Percentiles rank a stretch among this genome's conserved stretches.
phyloP scores from a whole-genome alignment of 805 yeast species.

The Brettanomyces custersianus region DNA sequence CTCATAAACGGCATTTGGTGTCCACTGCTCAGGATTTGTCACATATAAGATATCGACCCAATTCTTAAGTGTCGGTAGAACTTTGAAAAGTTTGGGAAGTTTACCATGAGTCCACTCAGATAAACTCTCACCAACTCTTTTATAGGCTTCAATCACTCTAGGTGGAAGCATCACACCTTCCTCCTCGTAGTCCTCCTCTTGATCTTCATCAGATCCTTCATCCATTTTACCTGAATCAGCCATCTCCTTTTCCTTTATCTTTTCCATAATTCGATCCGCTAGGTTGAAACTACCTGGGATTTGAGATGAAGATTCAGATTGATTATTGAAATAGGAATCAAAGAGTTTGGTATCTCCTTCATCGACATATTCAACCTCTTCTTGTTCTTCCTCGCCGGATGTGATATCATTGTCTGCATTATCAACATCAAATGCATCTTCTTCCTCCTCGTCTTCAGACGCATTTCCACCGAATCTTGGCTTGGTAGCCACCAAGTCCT shows the following conservation, averaged over 20 bases:
- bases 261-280: conserved; percentile 91
- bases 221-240: conserved; percentile 16
- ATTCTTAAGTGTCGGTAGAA: conserved; percentile 82
- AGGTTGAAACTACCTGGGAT: conserved; percentile 38
- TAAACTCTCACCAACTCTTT: conserved; percentile 80
- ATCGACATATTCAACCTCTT: conserved; percentile 50
- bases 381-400: conserved; percentile 33
- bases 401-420: conserved; percentile 28
- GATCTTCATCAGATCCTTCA: conserved; percentile 16
- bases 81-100: conserved; percentile 92
- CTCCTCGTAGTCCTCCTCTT: conserved; percentile 19
- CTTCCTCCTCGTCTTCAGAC: conserved; percentile 32
- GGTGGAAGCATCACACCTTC: conserved; percentile 79
- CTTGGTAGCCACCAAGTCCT: conserved; percentile 24
- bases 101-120: conserved; percentile 92
- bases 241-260: conserved; percentile 56
- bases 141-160: conserved; percentile 90
- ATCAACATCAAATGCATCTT: conserved; percentile 42
- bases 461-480: conserved; percentile 23
- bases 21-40: conserved; percentile 89
- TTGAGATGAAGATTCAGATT: neutral
- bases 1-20: conserved; percentile 89
- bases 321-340: conserved; percentile 54
- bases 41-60: conserved; percentile 95
- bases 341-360: conserved; percentile 80